phyloP scores from a whole-genome alignment of 139 green algal species.

The Ettlia oleoabundans region DNA sequence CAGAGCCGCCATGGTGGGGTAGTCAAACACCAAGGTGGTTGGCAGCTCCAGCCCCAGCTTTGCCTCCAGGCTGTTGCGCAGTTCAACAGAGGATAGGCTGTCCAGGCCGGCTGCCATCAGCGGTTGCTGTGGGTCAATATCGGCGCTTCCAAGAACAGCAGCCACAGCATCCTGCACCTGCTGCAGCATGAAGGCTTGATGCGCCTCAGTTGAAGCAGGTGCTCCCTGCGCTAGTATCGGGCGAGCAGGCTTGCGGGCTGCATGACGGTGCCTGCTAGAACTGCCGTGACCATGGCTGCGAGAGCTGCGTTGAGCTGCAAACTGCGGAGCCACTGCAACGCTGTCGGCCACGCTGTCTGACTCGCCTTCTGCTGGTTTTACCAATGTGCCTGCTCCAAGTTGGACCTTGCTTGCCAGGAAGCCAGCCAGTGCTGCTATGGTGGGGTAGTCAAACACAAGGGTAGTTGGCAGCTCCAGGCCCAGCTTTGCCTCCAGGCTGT shows the following conservation, averaged over 20 bases:
- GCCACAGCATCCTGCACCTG: conserved; percentile 38
- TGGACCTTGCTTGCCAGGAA: conserved; percentile 49
- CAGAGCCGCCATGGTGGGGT: conserved; percentile 56
- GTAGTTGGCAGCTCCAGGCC: conserved; percentile 76
- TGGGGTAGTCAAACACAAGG: conserved; percentile 87
- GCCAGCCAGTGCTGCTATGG: conserved; percentile 49
- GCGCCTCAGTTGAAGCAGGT: background rate
- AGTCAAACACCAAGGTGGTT: conserved; percentile 62
- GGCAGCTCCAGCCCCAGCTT: conserved; percentile 50
- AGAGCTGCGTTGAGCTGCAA: too few species aligned
- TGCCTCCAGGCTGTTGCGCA: conserved; percentile 38
- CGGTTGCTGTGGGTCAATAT: conserved; percentile 60
- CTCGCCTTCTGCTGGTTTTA: too few species aligned
- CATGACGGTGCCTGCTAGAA: background rate
- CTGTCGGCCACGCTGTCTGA: too few species aligned
- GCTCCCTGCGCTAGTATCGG: background rate
- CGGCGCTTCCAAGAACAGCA: conserved; percentile 30
- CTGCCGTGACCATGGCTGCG: background rate
- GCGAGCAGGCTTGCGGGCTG: background rate
- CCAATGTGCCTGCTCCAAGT: conserved; percentile 7
- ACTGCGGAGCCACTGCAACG: too few species aligned
- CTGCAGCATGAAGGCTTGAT: conserved; percentile 26
- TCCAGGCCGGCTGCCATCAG: conserved; percentile 85
- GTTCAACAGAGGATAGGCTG: conserved; percentile 61
- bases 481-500: conserved; percentile 65